Base-by-base conservation (phyloP, 2,329 filamentous ascomycete species). In the Fusarium chaquense region DNA sequence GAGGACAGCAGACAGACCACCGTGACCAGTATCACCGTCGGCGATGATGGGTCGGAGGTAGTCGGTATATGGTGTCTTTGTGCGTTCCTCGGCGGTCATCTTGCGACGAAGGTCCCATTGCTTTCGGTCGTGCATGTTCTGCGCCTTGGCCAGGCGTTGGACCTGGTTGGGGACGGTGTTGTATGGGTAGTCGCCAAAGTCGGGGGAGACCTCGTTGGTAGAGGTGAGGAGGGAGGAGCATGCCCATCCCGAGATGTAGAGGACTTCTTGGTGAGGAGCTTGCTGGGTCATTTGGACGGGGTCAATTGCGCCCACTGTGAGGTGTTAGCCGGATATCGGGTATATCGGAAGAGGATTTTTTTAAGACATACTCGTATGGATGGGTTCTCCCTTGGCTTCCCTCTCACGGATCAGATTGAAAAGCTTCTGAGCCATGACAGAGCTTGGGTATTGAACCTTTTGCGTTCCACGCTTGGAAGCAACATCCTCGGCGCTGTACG, bases 281-380 rank as follows among this genome's bases (percentile, higher is more conserved):
- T 98, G 96, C 80, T 99, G 96, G 50, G 96, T 97, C 96, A 99
- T 98, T 83, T 99, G 96, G 13, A 98, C 90, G n/a, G 96, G 96
- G 78, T 99, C 96, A 81, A 99, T 97, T 64, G 94, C 96, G 73
- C 96, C 96, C 92, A 99, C 93, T 95, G 67, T 1, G 55, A 8
- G 8, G 20, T 58, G 69, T 75, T 58, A 74, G 67, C 35, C 22
- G 35, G 6, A 20, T 22, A 36, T 30, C 22, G 45, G 6, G 28
- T 26, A 36, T 35, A 30, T 55, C n/a, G 32, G 41, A 11, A 32
- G 16, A 24, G 26, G 2, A n/a, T n/a, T 32, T 13, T 26, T 26
- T 20, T 16, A 3, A 56, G 24, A 70, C 89, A 77, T 83, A 95
- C 93, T 94, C 18, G 96, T 98, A 80, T 98, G 95, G 65, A 98